Conservation (phyloP, 1,139 yeast species). For the Candida sanyaensis region DNA sequence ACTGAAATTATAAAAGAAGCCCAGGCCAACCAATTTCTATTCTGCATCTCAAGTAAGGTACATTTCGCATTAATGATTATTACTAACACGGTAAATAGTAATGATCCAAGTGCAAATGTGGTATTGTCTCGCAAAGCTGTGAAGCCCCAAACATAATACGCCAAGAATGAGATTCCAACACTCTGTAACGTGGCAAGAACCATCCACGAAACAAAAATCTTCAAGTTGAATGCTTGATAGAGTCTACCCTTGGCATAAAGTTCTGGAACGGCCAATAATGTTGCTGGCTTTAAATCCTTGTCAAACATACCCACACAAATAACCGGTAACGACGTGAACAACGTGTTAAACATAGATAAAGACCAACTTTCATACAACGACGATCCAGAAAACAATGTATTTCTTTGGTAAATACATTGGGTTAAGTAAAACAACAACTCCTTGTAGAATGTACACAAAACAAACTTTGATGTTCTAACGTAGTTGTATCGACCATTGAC, state of each 20-base stretch:
- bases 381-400: constrained; percentile 89
- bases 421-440: constrained; percentile 87
- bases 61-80: constrained; percentile 75
- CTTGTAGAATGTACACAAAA: constrained; percentile 91
- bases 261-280: constrained; percentile 90
- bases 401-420: constrained; percentile 84
- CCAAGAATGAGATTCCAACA: constrained; percentile 66
- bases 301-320: constrained; percentile 95
- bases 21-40: constrained; percentile 71
- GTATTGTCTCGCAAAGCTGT: constrained; percentile 69
- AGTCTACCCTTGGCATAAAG: constrained; percentile 76
- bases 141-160: constrained; percentile 70
- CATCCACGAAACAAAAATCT: constrained; percentile 78
- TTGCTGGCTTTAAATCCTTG: constrained; percentile 84
- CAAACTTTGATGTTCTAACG: constrained; percentile 87
- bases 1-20: constrained; percentile 73
- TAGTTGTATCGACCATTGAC: constrained; percentile 98
- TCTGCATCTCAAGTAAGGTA: constrained; percentile 82
- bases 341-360: constrained; percentile 91
- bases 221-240: constrained; percentile 73
- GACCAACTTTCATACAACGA: constrained; percentile 96
- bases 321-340: constrained; percentile 92
- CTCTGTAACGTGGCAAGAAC: constrained; percentile 73
- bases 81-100: constrained; percentile 71
- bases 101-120: constrained; percentile 77